These are phyloP conservation scores for Coniochaeta sp. DNA, from an alignment of 2,329 filamentous ascomycete species.

Conservation along the genomic window DNA sequence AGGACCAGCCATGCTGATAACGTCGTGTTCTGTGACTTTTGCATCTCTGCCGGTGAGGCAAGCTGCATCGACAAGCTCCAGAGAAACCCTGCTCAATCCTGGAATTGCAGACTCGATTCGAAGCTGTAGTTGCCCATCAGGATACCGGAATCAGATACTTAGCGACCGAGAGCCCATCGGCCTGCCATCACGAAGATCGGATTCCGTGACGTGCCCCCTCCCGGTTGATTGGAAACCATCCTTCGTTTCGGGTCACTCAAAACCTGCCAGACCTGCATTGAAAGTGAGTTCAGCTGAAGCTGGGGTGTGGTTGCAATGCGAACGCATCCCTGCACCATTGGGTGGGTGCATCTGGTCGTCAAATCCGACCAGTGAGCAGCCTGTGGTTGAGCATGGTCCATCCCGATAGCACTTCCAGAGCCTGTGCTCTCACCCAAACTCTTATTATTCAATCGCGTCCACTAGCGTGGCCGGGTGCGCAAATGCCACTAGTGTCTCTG, in stretches of 20 bases:
- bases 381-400: conserved; percentile 5
- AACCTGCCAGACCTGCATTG: conserved; percentile 9
- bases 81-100: no score
- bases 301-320: conserved; percentile 6
- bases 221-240: not conserved
- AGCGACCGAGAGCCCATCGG: not conserved
- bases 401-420: conserved; percentile 5
- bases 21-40: no score
- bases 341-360: conserved; percentile 5
- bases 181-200: not conserved
- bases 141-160: not conserved
- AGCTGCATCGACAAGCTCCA: no score
- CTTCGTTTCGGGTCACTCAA: not conserved
- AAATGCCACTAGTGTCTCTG: conserved; percentile 13
- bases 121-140: no score
- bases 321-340: conserved; percentile 5
- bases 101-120: no score
- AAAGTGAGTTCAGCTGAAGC: conserved; percentile 13
- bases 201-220: not conserved
- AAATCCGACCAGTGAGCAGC: conserved; percentile 4
- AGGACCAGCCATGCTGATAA: no score
- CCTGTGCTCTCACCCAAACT: conserved; percentile 9
- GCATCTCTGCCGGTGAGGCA: no score
- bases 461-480: conserved; percentile 6
- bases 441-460: conserved; percentile 7